Base-by-base conservation (phyloP, 2,329 filamentous ascomycete species). In the Pseudogymnoascus sp. region DNA sequence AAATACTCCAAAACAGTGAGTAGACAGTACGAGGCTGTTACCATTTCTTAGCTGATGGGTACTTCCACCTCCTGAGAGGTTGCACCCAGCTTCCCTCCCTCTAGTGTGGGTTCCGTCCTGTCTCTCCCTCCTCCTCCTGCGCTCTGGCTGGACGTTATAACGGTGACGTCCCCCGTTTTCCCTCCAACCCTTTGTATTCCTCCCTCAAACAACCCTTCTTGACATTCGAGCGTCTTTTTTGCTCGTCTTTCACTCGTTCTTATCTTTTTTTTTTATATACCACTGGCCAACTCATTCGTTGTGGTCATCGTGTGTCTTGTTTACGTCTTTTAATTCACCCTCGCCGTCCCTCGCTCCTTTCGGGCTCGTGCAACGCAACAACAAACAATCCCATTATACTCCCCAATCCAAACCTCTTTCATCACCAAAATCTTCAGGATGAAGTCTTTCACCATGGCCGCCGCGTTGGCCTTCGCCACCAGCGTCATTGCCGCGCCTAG, bases 161-260 rank as follows among this genome's bases (percentile, higher is more conserved):
- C 28, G 3, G 49, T 55, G 49, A 55, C 28, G 49, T 55, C 49
- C 49, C 49, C 49, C 49, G 16, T 55, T 55, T 55, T 33, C 49
- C 28, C n/a, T 55, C 16, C 28, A 55, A 12, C 49, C 28, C 28
- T 55, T 35, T 21, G 16, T 55, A 33, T 55, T 33, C 28, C 28
- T 16, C 21, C 49, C 28, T 55, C 49, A 33, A 52, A 18, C 23
- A 28, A 18, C 49, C n/a, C 14, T 33, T 33, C 28, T 33, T 21
- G 49, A 55, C 45, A 55, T 35, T 55, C 49, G 49, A 55, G 49
- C 49, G 28, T 21, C 49, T 55, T 55, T 55, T 55, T 33, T 55
- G 49, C 49, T 55, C 49, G 49, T 55, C 49, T 55, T 55, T 55
- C 49, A 55, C 49, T 55, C 49, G 49, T 55, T 55, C 49, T 18